Evolutionary conservation across 768 basidiomycete species (phyloP).

Genomic region (Boletellus ananas): DNA sequence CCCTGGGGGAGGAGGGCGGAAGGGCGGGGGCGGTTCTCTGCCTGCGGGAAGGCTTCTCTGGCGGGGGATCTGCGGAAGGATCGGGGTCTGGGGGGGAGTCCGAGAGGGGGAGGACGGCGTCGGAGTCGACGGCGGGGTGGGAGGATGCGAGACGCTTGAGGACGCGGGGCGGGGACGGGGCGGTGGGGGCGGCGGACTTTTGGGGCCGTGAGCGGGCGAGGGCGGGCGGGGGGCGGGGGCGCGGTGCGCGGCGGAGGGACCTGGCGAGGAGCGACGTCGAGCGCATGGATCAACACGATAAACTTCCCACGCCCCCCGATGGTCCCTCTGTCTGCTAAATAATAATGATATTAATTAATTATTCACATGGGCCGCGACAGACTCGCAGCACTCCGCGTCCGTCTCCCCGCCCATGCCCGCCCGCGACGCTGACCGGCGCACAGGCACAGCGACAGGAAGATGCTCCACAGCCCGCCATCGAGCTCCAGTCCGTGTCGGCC

Average conservation of each 20-base stretch:
- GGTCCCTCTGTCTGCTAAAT: too few relatives aligned
- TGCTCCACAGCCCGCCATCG: constrained; percentile 21
- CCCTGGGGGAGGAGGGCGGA: background rate
- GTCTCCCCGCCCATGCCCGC: constrained; percentile 34
- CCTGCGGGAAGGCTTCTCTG: constrained; percentile 26
- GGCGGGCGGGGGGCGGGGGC: background rate
- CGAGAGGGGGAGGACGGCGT: constrained; percentile 2
- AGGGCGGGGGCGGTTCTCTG: constrained; percentile 7
- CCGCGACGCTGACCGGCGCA: constrained; percentile 26
- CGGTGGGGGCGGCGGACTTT: constrained; percentile 16
- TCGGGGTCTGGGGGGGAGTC: constrained; percentile 27
- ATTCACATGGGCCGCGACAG: constrained; percentile 57
- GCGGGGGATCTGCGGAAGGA: constrained; percentile 17
- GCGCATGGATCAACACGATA: constrained; percentile 39
- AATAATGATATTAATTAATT: too few relatives aligned
- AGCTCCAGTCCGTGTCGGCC: constrained; percentile 30
- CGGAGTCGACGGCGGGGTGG: constrained; percentile 14
- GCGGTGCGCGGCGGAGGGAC: constrained; percentile 52
- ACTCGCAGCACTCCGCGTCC: constrained; percentile 79
- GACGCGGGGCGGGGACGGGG: constrained; percentile 14
- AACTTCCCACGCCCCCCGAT: too few relatives aligned
- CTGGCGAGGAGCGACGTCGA: constrained; percentile 67
- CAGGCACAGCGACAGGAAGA: constrained; percentile 52
- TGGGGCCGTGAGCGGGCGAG: constrained; percentile 24
- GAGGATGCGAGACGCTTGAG: constrained; percentile 24